Evolutionary conservation across 306 rosid species (phyloP).

Genomic region (Sphenostylis stenocarpa): DNA sequence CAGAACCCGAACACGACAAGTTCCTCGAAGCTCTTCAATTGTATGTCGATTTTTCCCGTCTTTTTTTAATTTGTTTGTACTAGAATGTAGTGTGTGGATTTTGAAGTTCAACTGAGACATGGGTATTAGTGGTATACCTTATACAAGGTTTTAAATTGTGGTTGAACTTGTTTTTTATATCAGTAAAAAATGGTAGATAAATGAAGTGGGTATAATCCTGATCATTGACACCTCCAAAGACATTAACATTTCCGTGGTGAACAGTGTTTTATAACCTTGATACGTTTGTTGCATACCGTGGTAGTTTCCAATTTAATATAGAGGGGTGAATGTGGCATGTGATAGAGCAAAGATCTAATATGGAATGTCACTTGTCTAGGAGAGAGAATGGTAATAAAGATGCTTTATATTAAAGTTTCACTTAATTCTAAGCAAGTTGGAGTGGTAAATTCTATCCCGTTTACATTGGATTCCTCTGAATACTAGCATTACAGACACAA

Average conservation of each 20-base stretch:
- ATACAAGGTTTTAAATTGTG: background rate
- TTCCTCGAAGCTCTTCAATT: slow-evolving; percentile 96
- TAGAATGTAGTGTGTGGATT: background rate
- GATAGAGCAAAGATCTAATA: background rate
- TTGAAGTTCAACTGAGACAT: background rate
- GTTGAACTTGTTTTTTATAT: background rate
- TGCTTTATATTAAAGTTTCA: background rate
- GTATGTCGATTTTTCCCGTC: slow-evolving; percentile 39
- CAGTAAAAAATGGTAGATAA: background rate
- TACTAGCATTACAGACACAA: background rate
- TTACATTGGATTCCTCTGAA: background rate
- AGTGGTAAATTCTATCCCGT: background rate
- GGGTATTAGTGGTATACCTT: background rate
- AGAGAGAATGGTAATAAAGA: background rate
- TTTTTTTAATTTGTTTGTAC: background rate
- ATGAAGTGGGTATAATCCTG: background rate
- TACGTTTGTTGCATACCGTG: background rate
- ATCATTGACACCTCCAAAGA: background rate
- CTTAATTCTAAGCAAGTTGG: background rate
- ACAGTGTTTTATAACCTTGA: background rate
- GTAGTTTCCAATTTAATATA: background rate
- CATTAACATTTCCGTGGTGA: background rate
- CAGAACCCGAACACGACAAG: slow-evolving; percentile 96
- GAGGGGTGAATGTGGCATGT: background rate
- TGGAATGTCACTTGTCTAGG: background rate